Evolutionary conservation across 352 stramenopile species (phyloP).

Genomic region (Blastocystis sp.): DNA sequence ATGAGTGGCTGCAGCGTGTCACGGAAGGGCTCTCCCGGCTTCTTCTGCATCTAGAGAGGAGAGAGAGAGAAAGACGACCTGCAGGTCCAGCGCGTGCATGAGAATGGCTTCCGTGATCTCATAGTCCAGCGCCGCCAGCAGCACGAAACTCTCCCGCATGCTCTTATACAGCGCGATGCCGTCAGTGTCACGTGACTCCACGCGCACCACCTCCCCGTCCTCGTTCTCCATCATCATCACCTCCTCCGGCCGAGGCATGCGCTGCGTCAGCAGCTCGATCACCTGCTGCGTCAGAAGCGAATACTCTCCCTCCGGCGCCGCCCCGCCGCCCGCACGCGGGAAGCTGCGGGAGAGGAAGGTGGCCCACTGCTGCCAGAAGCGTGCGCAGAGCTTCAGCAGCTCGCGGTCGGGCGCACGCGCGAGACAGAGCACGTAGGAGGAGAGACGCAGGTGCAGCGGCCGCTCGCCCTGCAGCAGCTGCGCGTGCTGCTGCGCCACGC

Average conservation of each 20-base stretch:
- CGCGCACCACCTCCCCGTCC: slow-evolving; percentile 85
- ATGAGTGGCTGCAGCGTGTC: slow-evolving; percentile 98
- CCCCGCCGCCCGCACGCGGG: too few species aligned
- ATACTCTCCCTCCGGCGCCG: slow-evolving; percentile 68
- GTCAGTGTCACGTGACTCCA: slow-evolving; percentile 97
- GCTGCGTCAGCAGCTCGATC: slow-evolving; percentile 85
- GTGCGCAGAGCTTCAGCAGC: slow-evolving; percentile 96
- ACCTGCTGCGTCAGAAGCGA: slow-evolving; percentile 73
- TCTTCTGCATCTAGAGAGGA: slow-evolving; percentile 24
- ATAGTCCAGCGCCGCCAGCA: slow-evolving; percentile 97
- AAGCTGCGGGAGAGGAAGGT: slow-evolving; percentile 85
- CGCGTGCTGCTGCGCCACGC: slow-evolving; percentile 83
- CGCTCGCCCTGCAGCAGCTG: slow-evolving; percentile 82
- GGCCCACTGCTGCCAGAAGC: slow-evolving; percentile 90
- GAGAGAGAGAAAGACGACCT: not conserved
- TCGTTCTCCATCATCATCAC: slow-evolving; percentile 99
- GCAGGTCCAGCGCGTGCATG: slow-evolving; percentile 82
- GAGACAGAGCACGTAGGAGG: slow-evolving; percentile 71
- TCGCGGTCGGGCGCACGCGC: slow-evolving; percentile 79
- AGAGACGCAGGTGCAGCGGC: slow-evolving; percentile 77
- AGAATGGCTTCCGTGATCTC: slow-evolving; percentile 98
- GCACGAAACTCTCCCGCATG: slow-evolving; percentile 96
- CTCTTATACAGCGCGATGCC: slow-evolving; percentile 98
- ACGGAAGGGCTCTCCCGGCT: not conserved
- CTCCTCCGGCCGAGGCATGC: slow-evolving; percentile 98